Conservation (phyloP, 176 grass and related monocot genomes). For the Ensete glaucum region DNA sequence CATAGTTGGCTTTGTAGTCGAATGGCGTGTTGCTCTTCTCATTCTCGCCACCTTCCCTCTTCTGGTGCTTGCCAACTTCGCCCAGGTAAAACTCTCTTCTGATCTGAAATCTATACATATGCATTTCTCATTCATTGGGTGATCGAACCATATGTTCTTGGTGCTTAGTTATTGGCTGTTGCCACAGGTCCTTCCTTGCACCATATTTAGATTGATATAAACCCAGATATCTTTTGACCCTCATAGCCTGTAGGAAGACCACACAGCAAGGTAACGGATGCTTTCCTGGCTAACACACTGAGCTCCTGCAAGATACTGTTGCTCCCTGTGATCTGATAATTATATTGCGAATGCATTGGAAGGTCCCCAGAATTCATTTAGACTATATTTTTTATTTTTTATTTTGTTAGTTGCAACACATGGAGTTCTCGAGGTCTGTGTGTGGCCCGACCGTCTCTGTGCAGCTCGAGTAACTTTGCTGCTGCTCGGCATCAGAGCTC, state of each 20-base stretch:
- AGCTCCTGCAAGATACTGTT: background rate
- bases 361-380: slow-evolving; percentile 3
- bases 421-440: slow-evolving; percentile 10
- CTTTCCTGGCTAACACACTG: slow-evolving; percentile 5
- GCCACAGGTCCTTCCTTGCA: no score
- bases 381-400: background rate
- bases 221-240: no score
- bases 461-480: slow-evolving; percentile 12
- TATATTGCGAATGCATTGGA: background rate
- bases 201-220: no score
- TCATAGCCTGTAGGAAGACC: no score
- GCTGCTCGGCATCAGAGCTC: background rate
- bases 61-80: slow-evolving; percentile 86
- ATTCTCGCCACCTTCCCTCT: slow-evolving; percentile 96
- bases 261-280: no score
- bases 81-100: slow-evolving; percentile 46
- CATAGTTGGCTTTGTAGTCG: slow-evolving; percentile 75
- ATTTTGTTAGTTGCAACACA: background rate
- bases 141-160: background rate
- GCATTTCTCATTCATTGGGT: background rate
- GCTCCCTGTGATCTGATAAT: background rate
- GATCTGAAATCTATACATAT: background rate
- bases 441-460: background rate
- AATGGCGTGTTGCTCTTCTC: slow-evolving; percentile 85
- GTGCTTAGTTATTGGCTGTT: background rate